These are phyloP conservation scores for Eucalyptus microcorys DNA, from an alignment of 345 rosid genomes.

Conservation along the genomic window DNA sequence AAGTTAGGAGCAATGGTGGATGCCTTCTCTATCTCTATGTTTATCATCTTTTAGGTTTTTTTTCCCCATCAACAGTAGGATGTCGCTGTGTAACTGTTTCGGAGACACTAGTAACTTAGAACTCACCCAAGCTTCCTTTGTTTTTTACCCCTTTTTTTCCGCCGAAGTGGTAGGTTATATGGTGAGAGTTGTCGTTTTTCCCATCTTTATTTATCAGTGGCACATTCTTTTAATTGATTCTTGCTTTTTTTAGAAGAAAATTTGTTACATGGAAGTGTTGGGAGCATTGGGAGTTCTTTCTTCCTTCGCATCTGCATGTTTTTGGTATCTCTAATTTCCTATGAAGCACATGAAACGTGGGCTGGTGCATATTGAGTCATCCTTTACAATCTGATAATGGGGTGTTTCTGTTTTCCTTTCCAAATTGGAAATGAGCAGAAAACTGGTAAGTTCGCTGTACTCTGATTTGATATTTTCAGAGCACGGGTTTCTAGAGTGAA, in stretches of 20 bases:
- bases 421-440: background rate
- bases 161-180: background rate
- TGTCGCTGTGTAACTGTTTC: background rate
- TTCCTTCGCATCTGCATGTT: background rate
- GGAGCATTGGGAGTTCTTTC: background rate
- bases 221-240: background rate
- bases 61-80: background rate
- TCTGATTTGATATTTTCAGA: background rate
- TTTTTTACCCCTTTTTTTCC: background rate
- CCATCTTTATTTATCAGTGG: background rate
- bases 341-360: background rate
- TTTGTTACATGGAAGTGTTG: conserved; percentile 5
- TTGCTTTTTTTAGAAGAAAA: background rate
- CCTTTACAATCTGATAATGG: background rate
- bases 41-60: background rate
- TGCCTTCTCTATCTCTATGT: conserved; percentile 5
- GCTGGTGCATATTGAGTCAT: background rate
- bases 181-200: background rate
- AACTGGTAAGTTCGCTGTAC: background rate
- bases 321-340: background rate
- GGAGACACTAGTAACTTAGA: background rate
- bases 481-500: background rate
- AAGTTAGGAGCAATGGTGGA: background rate
- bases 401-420: background rate
- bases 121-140: background rate